Conservation (phyloP, 768 basidiomycete genomes). For the Lentinula sp. region DNA sequence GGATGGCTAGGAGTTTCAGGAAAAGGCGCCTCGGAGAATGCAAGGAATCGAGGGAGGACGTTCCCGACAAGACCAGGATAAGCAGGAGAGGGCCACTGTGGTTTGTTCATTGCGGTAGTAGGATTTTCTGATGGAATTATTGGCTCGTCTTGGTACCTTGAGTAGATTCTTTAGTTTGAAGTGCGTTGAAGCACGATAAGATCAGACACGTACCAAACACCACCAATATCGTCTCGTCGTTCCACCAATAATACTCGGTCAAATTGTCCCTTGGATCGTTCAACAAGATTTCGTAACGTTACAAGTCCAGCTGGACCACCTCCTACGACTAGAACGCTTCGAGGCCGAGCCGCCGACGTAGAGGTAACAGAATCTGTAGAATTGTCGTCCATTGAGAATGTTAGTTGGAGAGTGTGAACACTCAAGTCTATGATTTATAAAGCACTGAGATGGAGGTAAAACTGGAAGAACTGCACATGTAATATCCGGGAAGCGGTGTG, state of each 20-base stretch:
- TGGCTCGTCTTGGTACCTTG: not conserved
- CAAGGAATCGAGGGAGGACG: conserved; percentile 38
- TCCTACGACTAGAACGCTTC: conserved; percentile 37
- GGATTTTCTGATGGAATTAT: not conserved
- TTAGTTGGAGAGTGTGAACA: not conserved
- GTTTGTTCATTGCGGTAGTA: conserved; percentile 5
- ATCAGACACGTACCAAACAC: conserved; percentile 33
- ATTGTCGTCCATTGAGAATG: not conserved
- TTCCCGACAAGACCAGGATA: conserved; percentile 45
- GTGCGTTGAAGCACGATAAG: not conserved
- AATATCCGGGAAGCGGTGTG: no score
- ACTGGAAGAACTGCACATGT: no score
- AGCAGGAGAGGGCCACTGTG: conserved; percentile 40
- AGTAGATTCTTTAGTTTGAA: not conserved
- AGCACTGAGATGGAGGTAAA: no score
- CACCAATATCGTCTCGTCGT: conserved; percentile 38
- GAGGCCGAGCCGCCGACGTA: conserved; percentile 10
- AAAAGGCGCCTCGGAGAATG: conserved; percentile 31
- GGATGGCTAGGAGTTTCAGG: conserved; percentile 19
- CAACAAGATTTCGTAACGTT: conserved; percentile 37
- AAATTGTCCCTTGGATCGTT: conserved; percentile 27
- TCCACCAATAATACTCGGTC: conserved; percentile 40
- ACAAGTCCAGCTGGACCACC: conserved; percentile 45
- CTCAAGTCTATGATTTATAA: not conserved
- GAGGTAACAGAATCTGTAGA: not conserved